phyloP scores from a whole-genome alignment of 1,284 basidiomycete species.

The Cryptococcus sp. region DNA sequence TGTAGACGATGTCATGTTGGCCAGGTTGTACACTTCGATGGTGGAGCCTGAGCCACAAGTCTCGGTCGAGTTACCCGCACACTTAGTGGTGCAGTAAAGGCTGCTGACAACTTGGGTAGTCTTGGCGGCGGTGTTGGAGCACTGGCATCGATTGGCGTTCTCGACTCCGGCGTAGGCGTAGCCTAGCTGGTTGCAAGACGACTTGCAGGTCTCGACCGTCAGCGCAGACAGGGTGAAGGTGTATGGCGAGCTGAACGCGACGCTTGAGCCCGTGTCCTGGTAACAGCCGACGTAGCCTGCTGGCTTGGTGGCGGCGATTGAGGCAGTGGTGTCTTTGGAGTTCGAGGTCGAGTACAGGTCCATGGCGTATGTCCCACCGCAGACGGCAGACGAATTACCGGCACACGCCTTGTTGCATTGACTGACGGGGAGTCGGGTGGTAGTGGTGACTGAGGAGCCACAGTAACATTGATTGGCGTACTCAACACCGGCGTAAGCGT shows the following conservation, averaged over 20 bases:
- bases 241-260: slow-evolving; percentile 21
- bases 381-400: slow-evolving; percentile 19
- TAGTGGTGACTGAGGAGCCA: slow-evolving; percentile 8
- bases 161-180: slow-evolving; percentile 26
- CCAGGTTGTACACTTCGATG: slow-evolving; percentile 18
- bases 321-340: slow-evolving; percentile 7
- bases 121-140: slow-evolving; percentile 12
- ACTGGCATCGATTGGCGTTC: slow-evolving; percentile 20
- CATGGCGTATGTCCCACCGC: slow-evolving; percentile 19
- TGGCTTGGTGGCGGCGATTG: slow-evolving; percentile 9
- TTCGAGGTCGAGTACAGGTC: slow-evolving; percentile 18
- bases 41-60: slow-evolving; percentile 27
- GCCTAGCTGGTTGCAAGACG: slow-evolving; percentile 28
- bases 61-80: slow-evolving; percentile 24
- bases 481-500: slow-evolving; percentile 25
- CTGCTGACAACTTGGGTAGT: slow-evolving; percentile 12
- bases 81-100: slow-evolving; percentile 19
- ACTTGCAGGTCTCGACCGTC: slow-evolving; percentile 31
- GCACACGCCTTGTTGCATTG: slow-evolving; percentile 14
- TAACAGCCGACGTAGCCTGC: slow-evolving; percentile 22
- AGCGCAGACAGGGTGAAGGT: slow-evolving; percentile 23
- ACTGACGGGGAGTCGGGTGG: slow-evolving; percentile 13
- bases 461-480: slow-evolving; percentile 22
- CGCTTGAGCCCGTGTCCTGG: slow-evolving; percentile 17
- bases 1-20: slow-evolving; percentile 10